Percentiles rank a stretch among this genome's conserved stretches.
Evolutionary conservation across 2,329 filamentous ascomycete genomes (phyloP).

Genomic region (Dactylellina haptotyla): DNA sequence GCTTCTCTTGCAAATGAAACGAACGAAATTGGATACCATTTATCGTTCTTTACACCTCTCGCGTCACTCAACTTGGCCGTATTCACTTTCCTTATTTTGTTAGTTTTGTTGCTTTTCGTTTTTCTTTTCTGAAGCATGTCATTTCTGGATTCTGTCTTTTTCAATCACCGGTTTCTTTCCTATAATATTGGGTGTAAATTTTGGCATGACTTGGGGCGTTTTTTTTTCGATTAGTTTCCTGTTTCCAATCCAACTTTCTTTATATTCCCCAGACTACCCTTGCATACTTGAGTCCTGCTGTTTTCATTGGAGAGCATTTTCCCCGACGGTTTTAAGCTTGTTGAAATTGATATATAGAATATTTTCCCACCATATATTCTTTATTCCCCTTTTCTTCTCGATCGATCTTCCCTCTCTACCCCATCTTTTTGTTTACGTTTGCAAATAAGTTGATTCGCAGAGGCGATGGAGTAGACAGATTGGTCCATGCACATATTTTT

Average conservation of each 20-base stretch:
- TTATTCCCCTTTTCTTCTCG: background rate
- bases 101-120: conserved; percentile 8
- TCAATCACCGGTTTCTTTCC: background rate
- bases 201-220: conserved; percentile 53
- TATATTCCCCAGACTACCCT: background rate
- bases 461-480: conserved; percentile 4
- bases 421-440: background rate
- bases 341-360: conserved; percentile 8
- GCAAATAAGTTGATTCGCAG: background rate
- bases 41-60: conserved; percentile 24
- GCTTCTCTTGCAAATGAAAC: background rate
- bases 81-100: conserved; percentile 17
- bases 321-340: background rate
- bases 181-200: conserved; percentile 52
- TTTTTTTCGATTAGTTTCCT: conserved; percentile 4
- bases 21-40: conserved; percentile 11
- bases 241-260: conserved; percentile 31
- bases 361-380: background rate
- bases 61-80: conserved; percentile 52
- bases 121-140: conserved; percentile 23
- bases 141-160: conserved; percentile 2
- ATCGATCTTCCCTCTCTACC: no score
- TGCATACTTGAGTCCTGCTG: conserved; percentile 5
- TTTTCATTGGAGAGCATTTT: no score
- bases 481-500: conserved; percentile 9